These are phyloP conservation scores for Syzygium aqueum DNA, from an alignment of 345 rosid genomes.

Conservation along the genomic window DNA sequence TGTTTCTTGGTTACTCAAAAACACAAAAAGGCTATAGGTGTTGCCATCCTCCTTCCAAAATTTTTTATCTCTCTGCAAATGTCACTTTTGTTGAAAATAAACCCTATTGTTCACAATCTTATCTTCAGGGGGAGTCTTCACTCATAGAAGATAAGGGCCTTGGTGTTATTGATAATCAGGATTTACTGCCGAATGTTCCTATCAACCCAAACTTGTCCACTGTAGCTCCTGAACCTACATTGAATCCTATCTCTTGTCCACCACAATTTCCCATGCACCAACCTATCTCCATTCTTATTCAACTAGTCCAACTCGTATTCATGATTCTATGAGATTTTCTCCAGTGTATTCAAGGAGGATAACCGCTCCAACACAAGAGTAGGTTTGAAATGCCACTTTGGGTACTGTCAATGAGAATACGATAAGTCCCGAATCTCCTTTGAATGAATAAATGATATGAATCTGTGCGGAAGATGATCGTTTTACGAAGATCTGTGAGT, in stretches of 20 bases:
- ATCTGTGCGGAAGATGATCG: no score
- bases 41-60: neutral
- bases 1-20: neutral
- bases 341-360: neutral
- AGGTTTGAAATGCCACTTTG: neutral
- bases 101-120: neutral
- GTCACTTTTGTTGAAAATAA: neutral
- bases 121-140: neutral
- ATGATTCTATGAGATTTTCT: neutral
- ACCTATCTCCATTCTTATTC: neutral
- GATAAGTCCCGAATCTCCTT: neutral
- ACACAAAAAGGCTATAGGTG: neutral
- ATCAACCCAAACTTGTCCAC: neutral
- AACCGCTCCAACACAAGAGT: neutral
- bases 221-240: neutral
- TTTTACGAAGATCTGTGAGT: no score
- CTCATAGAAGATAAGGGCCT: neutral
- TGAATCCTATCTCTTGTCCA: neutral
- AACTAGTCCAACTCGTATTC: neutral
- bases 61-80: fast-evolving
- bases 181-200: neutral
- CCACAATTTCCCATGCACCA: neutral
- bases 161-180: neutral
- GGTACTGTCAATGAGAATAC: neutral
- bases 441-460: no score